Percentiles rank a stretch among this genome's conserved stretches.
phyloP scores from a whole-genome alignment of 331 rosid species.

The Ulmus americana region DNA sequence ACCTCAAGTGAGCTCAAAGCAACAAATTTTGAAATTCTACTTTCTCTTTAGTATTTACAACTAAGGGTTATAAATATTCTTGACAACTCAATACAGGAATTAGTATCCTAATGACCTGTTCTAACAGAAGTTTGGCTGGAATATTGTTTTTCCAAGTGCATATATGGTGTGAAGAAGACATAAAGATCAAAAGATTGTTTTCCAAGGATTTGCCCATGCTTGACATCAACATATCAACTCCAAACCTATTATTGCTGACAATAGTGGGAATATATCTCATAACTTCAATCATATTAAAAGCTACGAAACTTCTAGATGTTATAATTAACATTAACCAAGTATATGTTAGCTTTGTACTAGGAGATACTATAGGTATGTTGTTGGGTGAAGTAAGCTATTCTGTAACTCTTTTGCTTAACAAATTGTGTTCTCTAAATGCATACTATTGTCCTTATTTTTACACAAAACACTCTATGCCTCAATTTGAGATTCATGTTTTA shows the following conservation, averaged over 20 bases:
- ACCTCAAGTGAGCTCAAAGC: conserved; percentile 7
- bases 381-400: conserved; percentile 2
- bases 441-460: too few species aligned
- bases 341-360: conserved; percentile 2
- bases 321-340: neutral
- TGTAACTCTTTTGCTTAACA: conserved; percentile 4
- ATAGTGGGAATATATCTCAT: conserved; percentile 6
- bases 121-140: conserved; percentile 16
- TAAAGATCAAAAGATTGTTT: conserved; percentile 17
- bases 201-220: conserved; percentile 12
- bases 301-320: neutral
- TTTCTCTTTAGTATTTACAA: conserved; percentile 10
- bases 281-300: neutral
- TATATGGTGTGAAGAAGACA: conserved; percentile 11
- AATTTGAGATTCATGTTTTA: too few species aligned
- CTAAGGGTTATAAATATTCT: conserved; percentile 8
- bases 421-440: conserved; percentile 21
- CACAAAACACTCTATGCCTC: too few species aligned
- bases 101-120: conserved; percentile 21
- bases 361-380: conserved; percentile 5
- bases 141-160: conserved; percentile 13
- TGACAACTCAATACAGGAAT: conserved; percentile 10
- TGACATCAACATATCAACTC: conserved; percentile 13
- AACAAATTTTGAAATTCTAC: conserved; percentile 7
- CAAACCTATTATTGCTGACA: conserved; percentile 6